Percentiles rank a stretch among this genome's conserved stretches.
These are phyloP conservation scores for Coniochaeta sp. DNA, from an alignment of 2,329 filamentous ascomycete genomes.

Conservation along the genomic window DNA sequence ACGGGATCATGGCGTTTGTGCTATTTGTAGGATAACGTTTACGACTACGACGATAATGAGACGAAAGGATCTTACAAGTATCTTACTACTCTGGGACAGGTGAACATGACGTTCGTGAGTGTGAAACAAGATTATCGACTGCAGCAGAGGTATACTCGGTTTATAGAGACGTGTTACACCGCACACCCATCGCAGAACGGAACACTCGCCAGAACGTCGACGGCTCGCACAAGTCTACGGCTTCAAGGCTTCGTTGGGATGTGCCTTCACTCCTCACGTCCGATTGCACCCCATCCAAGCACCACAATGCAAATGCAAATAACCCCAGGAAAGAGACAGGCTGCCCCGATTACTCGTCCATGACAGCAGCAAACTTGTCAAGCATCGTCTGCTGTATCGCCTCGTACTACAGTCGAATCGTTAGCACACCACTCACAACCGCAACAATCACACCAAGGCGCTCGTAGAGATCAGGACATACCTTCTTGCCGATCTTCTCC, in stretches of 20 bases:
- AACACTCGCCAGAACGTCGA: not conserved
- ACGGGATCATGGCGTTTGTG: not conserved
- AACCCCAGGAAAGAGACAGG: not conserved
- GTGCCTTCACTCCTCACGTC: not conserved
- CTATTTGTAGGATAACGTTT: not conserved
- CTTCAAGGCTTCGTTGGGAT: not conserved
- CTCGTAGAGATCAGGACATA: conserved; percentile 28
- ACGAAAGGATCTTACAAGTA: not conserved
- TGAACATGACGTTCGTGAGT: not conserved
- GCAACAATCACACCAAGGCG: not conserved
- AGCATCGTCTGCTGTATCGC: conserved; percentile 83
- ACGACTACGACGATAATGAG: not conserved
- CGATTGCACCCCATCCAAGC: not conserved
- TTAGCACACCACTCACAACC: conserved; percentile 18
- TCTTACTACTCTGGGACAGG: no score
- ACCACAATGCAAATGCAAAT: not conserved
- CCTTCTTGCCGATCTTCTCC: conserved; percentile 76
- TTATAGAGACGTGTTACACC: not conserved
- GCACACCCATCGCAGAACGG: not conserved
- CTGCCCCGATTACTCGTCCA: conserved; percentile 68
- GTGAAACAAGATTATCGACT: not conserved
- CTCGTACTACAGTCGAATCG: conserved; percentile 67
- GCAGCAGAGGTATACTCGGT: conserved; percentile 2
- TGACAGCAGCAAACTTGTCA: conserved; percentile 94
- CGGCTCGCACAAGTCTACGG: not conserved